Conservation (phyloP, 140 eudicot species). For the Flaveria floridana region DNA sequence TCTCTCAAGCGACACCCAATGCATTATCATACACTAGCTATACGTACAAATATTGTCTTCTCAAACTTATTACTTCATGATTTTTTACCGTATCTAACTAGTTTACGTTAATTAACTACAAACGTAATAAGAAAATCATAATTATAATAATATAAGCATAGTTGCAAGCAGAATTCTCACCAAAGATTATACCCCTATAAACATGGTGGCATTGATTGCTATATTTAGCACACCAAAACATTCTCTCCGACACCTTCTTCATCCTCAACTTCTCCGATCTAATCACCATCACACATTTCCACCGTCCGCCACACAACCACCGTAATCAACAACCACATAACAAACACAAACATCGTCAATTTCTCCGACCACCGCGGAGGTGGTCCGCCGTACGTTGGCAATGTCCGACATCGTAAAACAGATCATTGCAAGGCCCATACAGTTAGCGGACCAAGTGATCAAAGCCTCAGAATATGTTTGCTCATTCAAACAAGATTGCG, state of each 20-base stretch:
- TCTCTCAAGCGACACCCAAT: too few relatives aligned
- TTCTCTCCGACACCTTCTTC: constrained; percentile 11
- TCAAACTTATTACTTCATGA: too few relatives aligned
- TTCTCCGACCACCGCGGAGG: constrained; percentile 16
- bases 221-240: constrained; percentile 30
- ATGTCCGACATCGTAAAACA: constrained; percentile 66
- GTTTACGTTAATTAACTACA: too few relatives aligned
- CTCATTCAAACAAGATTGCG: constrained; percentile 48
- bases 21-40: too few relatives aligned
- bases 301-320: constrained; percentile 2
- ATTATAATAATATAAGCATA: background rate
- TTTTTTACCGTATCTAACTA: too few relatives aligned
- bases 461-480: constrained; percentile 44
- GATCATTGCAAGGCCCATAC: constrained; percentile 54
- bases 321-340: background rate
- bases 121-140: too few relatives aligned
- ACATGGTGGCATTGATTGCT: constrained; percentile 21
- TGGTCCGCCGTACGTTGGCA: constrained; percentile 30
- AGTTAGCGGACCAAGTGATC: constrained; percentile 51
- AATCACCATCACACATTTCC: background rate
- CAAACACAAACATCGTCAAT: background rate
- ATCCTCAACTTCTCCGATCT: background rate
- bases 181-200: constrained; percentile 25
- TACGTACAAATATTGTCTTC: too few relatives aligned
- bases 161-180: constrained; percentile 18